A percentile compares a stretch with the other conserved stretches of the same genome.
Conservation (phyloP, 2,329 filamentous ascomycete species). For the Microcera coccophila region DNA sequence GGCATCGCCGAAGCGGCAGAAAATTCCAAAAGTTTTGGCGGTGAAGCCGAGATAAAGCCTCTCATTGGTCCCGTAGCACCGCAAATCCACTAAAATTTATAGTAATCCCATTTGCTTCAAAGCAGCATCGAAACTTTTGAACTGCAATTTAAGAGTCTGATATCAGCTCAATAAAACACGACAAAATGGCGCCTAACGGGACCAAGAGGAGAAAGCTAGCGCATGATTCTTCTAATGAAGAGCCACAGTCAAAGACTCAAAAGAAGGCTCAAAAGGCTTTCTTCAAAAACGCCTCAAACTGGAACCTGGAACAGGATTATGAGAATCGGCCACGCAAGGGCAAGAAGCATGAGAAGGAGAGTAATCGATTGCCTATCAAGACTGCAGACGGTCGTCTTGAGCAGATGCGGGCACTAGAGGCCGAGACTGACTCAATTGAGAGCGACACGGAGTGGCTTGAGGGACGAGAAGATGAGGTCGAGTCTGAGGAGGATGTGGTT, state of each 20-base stretch:
- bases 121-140: slow-evolving; percentile 18
- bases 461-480: slow-evolving; percentile 52
- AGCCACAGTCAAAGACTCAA: slow-evolving; percentile 32
- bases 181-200: slow-evolving; percentile 46
- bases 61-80: slow-evolving; percentile 19
- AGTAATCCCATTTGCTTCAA: slow-evolving; percentile 12
- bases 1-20: slow-evolving; percentile 27
- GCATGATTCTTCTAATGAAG: slow-evolving; percentile 48
- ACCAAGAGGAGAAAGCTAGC: slow-evolving; percentile 57
- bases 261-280: slow-evolving; percentile 58
- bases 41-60: slow-evolving; percentile 23
- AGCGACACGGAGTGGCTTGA: slow-evolving; percentile 63
- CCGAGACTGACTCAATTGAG: slow-evolving; percentile 56
- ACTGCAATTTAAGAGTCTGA: slow-evolving; percentile 7
- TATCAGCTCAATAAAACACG: slow-evolving; percentile 1
- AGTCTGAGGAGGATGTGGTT: slow-evolving; percentile 43
- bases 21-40: slow-evolving; percentile 38
- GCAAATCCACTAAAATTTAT: slow-evolving; percentile 12
- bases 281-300: slow-evolving; percentile 70
- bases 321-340: slow-evolving; percentile 75
- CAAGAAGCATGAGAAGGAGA: slow-evolving; percentile 69
- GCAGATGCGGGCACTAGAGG: slow-evolving; percentile 51
- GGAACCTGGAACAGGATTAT: slow-evolving; percentile 91
- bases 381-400: slow-evolving; percentile 73
- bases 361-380: slow-evolving; percentile 78